Base-by-base conservation (phyloP, 345 rosid genomes). In the Eucalyptus leucophloia region DNA sequence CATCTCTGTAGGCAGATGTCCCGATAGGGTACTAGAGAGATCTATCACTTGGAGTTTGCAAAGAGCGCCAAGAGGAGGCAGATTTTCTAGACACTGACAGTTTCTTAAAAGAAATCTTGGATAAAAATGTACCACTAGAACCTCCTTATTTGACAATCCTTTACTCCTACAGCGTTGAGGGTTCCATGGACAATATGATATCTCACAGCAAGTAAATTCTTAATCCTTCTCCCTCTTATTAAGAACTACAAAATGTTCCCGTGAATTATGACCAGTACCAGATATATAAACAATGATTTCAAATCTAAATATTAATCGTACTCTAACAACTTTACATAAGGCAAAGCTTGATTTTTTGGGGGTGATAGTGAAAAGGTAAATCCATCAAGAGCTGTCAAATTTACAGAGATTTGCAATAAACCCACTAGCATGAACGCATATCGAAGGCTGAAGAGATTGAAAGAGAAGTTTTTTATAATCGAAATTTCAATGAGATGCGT, bases 381-480 rank as follows among this genome's bases (percentile, higher is more conserved):
- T 95, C 95, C 93, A 95, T 96, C 90, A 96, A 92, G 89, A 91
- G 95, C 80, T 97, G 97, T 90, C 96, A 94, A 87, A 96, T 95
- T 44, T 92, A 91, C 86, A 93, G 93, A 89, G 91, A 92, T 91
- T 95, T 92, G 92, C 60, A 86, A 21, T 12, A 37, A 77, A 77
- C 7, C 85, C 85, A 23, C 87, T 89, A 88, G 62, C 89, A 89
- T 77, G 47, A 77, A 77, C 24, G 47, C 30, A 40, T 40, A 37
- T 37, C 28, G 81, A 19, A 69, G 44, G 81, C 44, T 69, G 26
- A 69, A 69, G 81, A 69, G 24, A 34, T 18, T 34, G 21, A 18
- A 69, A 34, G 44, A 69, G 8, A 34, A 69, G 26, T 18, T 34
- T 10, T 40, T 69, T 53, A 53, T 53, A 40, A 77, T 26, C 30